A percentile compares a stretch with the other conserved stretches of the same genome.
Conservation (phyloP, 768 basidiomycete genomes). For the Suillus paluster region DNA sequence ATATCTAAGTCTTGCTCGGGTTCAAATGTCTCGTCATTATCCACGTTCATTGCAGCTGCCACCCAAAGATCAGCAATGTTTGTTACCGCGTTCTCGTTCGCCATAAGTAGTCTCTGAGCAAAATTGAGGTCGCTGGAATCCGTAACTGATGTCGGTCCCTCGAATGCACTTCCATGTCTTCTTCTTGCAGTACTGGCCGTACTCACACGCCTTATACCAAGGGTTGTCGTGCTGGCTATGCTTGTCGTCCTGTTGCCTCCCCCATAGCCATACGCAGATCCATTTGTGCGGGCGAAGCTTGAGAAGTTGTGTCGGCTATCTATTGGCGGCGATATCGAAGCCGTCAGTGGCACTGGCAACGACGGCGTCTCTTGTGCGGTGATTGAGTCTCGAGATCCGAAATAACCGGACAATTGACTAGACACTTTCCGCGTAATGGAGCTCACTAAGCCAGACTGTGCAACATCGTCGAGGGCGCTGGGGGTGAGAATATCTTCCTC, state of each 20-base stretch:
- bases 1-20: slow-evolving; percentile 28
- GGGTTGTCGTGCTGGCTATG: slow-evolving; percentile 51
- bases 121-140: slow-evolving; percentile 73
- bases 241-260: slow-evolving; percentile 56
- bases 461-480: slow-evolving; percentile 49
- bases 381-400: slow-evolving; percentile 55
- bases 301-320: slow-evolving; percentile 55
- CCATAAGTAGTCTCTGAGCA: slow-evolving; percentile 85
- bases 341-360: slow-evolving; percentile 52
- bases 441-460: slow-evolving; percentile 39
- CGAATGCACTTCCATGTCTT: slow-evolving; percentile 51
- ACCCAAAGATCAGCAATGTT: slow-evolving; percentile 98
- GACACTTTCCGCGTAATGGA: slow-evolving; percentile 55
- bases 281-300: slow-evolving; percentile 63
- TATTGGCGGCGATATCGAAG: slow-evolving; percentile 33
- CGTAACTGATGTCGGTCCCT: slow-evolving; percentile 45
- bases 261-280: slow-evolving; percentile 82
- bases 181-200: slow-evolving; percentile 55
- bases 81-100: slow-evolving; percentile 94
- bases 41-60: slow-evolving; percentile 93
- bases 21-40: slow-evolving; percentile 66
- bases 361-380: slow-evolving; percentile 34
- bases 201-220: slow-evolving; percentile 56
- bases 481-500: slow-evolving; percentile 58
- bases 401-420: slow-evolving; percentile 60